A percentile compares a stretch with the other conserved stretches of the same genome.
Conservation (phyloP, 441 rosid species). For the Erodium texanum region DNA sequence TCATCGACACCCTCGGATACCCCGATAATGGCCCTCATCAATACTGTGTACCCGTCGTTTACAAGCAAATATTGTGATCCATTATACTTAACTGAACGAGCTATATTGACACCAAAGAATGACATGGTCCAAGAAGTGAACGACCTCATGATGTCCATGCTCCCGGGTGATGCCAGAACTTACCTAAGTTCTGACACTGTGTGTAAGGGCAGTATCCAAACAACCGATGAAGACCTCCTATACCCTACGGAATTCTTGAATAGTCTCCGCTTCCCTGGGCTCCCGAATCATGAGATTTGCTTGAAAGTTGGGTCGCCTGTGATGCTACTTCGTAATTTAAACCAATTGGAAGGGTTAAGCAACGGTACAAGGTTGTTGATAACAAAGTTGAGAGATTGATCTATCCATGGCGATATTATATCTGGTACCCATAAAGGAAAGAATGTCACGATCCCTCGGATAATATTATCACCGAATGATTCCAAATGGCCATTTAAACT, state of each 20-base stretch:
- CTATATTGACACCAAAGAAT: slow-evolving; percentile 2
- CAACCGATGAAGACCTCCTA: background rate
- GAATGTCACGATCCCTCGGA: background rate
- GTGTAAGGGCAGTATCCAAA: background rate
- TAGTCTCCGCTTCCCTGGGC: background rate
- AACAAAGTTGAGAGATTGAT: background rate
- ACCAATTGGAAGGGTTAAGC: background rate
- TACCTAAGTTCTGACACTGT: background rate
- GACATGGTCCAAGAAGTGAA: slow-evolving; percentile 6
- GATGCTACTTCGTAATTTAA: slow-evolving; percentile 13
- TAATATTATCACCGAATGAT: background rate
- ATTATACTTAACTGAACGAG: background rate
- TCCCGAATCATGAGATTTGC: background rate
- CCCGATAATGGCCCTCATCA: no score
- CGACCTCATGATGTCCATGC: background rate
- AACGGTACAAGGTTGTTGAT: slow-evolving; percentile 7
- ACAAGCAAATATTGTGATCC: no score
- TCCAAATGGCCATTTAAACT: background rate
- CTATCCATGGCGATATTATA: background rate
- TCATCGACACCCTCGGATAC: no score
- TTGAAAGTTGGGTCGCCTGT: background rate
- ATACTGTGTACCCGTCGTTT: no score
- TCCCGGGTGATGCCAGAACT: background rate
- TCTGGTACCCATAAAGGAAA: slow-evolving; percentile 1
- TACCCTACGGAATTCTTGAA: slow-evolving; percentile 8